A percentile compares a stretch with the other conserved stretches of the same genome.
phyloP scores from a whole-genome alignment of 129 eudicot genomes.

The Logfia minima region DNA sequence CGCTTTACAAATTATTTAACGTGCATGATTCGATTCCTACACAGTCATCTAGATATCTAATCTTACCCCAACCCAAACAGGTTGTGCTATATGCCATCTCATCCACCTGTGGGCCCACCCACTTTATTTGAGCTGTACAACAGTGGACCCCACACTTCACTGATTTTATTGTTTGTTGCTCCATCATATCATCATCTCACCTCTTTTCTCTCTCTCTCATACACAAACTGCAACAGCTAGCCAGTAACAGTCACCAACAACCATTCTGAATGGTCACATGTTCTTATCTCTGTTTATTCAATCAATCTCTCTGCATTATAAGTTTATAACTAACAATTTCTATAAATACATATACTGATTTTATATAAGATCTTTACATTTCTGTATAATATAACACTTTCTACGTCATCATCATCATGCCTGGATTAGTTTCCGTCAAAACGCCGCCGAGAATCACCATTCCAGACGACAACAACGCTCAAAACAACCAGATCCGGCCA shows the following conservation, averaged over 20 bases:
- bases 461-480: constrained; percentile 40
- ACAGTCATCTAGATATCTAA: too few relatives aligned
- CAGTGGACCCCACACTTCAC: constrained; percentile 27
- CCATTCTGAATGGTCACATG: constrained; percentile 11
- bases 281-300: constrained; percentile 26
- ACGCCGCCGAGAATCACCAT: constrained; percentile 73
- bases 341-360: neutral
- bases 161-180: constrained; percentile 32
- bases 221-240: constrained; percentile 23
- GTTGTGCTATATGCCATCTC: constrained; percentile 37
- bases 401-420: constrained; percentile 42
- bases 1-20: too few relatives aligned
- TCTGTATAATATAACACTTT: neutral
- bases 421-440: constrained; percentile 83
- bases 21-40: too few relatives aligned
- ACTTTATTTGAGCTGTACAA: constrained; percentile 37
- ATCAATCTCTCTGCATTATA: neutral
- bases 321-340: neutral
- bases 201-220: neutral
- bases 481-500: constrained; percentile 53
- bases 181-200: constrained; percentile 9
- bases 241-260: constrained; percentile 36
- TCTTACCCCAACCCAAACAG: constrained; percentile 20
- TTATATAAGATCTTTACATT: constrained; percentile 19
- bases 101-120: constrained; percentile 16